Conservation (phyloP, 352 stramenopile species). For the Globisporangium abappressorium region DNA sequence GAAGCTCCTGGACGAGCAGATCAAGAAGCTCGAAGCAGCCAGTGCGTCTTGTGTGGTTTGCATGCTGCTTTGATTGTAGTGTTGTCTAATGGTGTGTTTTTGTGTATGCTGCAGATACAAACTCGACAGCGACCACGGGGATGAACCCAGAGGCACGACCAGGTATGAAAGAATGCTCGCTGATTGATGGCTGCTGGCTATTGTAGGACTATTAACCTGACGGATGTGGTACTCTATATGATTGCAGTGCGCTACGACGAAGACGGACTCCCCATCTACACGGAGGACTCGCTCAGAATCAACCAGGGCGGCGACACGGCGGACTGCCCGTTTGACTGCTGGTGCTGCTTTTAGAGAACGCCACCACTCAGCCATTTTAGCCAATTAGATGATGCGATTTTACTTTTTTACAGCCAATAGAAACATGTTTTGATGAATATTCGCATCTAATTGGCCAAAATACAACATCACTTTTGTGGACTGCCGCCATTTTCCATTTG, state of each 20-base stretch:
- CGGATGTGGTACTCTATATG: constrained; percentile 9
- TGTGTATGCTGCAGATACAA: constrained; percentile 54
- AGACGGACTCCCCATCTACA: constrained; percentile 86
- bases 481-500: constrained; percentile 1
- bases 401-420: constrained; percentile 17
- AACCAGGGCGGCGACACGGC: constrained; percentile 77
- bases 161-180: constrained; percentile 33
- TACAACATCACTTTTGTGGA: not conserved
- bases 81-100: constrained; percentile 5
- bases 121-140: constrained; percentile 52
- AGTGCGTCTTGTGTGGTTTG: constrained; percentile 36
- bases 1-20: constrained; percentile 65
- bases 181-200: not conserved
- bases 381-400: constrained; percentile 17
- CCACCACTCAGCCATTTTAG: constrained; percentile 11
- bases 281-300: constrained; percentile 79
- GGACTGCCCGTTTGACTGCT: constrained; percentile 90
- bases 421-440: constrained; percentile 2
- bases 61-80: not conserved
- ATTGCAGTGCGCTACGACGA: constrained; percentile 77
- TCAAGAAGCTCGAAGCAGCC: constrained; percentile 78
- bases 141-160: constrained; percentile 71
- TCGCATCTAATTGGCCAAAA: constrained; percentile 1
- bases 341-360: constrained; percentile 79
- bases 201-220: not conserved